Percentiles rank a stretch among this genome's conserved stretches.
Conservation (phyloP, 148 eudicot species). For the Rhododendron mucronatum region DNA sequence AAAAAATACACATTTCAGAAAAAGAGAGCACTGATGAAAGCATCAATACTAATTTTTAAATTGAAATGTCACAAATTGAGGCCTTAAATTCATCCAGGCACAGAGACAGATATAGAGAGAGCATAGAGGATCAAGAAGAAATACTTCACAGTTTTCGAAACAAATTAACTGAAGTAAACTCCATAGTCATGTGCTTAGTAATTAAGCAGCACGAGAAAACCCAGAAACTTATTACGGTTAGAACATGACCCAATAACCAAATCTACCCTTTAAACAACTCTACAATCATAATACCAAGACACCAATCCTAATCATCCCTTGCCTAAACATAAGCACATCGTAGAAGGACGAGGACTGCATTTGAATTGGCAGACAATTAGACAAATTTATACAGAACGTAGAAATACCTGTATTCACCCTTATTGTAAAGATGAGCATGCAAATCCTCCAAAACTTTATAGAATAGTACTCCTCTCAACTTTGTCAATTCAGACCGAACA, state of each 20-base stretch:
- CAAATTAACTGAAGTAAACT: background rate
- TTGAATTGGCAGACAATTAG: background rate
- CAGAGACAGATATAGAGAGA: background rate
- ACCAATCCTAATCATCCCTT: background rate
- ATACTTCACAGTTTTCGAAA: background rate
- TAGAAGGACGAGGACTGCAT: background rate
- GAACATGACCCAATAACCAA: background rate
- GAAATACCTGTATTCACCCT: constrained; percentile 82
- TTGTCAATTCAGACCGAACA: constrained; percentile 83
- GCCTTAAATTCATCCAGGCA: background rate
- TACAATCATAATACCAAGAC: background rate
- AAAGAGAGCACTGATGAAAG: background rate
- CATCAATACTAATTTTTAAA: background rate
- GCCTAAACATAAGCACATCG: background rate
- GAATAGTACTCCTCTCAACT: constrained; percentile 80
- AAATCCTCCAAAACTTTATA: constrained; percentile 93
- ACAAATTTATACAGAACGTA: background rate
- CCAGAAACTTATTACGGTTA: background rate
- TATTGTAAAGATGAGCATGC: constrained; percentile 94
- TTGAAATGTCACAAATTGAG: background rate
- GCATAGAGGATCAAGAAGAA: background rate
- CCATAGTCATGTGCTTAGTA: background rate
- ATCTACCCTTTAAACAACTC: background rate
- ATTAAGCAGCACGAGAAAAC: background rate
- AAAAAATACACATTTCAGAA: background rate